A percentile compares a stretch with the other conserved stretches of the same genome.
These are phyloP conservation scores for Jasminum sambac DNA, from an alignment of 257 asterid genomes.

Conservation along the genomic window DNA sequence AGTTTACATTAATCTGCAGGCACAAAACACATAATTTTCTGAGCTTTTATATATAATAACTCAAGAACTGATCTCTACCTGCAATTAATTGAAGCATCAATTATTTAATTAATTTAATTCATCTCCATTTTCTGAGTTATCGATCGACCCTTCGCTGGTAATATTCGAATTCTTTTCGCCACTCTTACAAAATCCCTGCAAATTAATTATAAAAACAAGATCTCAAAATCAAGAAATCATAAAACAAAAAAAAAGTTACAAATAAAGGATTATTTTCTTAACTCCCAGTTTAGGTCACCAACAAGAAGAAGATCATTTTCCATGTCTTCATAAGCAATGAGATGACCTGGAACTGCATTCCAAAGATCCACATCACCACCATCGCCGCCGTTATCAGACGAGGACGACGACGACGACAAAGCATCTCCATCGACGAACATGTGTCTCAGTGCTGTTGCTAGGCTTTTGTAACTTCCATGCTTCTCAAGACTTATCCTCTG, in stretches of 20 bases:
- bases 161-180: constrained; percentile 72
- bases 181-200: constrained; percentile 79
- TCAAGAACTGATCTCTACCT: too few relatives aligned
- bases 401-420: not conserved
- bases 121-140: constrained; percentile 38
- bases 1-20: not conserved
- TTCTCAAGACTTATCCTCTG: constrained; percentile 76
- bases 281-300: constrained; percentile 87
- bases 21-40: not conserved
- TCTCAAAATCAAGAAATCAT: not conserved
- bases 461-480: constrained; percentile 56
- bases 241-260: not conserved
- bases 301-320: constrained; percentile 84
- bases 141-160: constrained; percentile 63
- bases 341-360: constrained; percentile 72
- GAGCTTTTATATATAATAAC: too few relatives aligned
- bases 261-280: constrained; percentile 23
- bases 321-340: constrained; percentile 79
- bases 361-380: constrained; percentile 48
- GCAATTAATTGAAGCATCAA: not conserved
- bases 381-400: not conserved
- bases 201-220: not conserved
- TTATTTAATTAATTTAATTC: not conserved
- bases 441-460: constrained; percentile 61
- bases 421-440: constrained; percentile 52